Evolutionary conservation across 2,329 filamentous ascomycete genomes (phyloP).

Genomic region (Parasarocladium wereldwijsianum): DNA sequence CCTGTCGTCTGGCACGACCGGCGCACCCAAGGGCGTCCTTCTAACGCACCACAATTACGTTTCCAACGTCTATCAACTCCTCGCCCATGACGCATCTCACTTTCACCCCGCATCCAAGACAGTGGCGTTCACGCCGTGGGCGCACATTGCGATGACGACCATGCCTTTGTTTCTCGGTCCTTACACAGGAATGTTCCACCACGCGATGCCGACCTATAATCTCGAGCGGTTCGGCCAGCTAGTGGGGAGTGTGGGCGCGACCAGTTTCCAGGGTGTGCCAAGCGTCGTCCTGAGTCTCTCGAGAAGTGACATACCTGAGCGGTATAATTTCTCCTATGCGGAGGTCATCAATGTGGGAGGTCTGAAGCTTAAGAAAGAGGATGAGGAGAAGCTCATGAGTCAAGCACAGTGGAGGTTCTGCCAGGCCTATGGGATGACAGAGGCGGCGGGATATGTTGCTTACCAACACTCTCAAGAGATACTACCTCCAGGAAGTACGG

Average conservation of each 20-base stretch:
- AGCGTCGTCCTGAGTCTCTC: conserved; percentile 22
- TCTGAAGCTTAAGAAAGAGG: conserved; percentile 17
- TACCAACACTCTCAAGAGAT: conserved; percentile 20
- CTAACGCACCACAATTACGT: conserved; percentile 62
- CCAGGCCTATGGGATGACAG: conserved; percentile 30
- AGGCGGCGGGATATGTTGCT: conserved; percentile 26
- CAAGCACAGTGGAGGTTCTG: conserved; percentile 22
- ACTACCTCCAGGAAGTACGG: conserved; percentile 18
- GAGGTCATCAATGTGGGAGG: conserved; percentile 22
- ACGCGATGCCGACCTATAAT: conserved; percentile 25
- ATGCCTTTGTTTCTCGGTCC: conserved; percentile 27
- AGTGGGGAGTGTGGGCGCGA: conserved; percentile 20
- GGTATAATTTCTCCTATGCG: conserved; percentile 21
- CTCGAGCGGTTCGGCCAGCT: conserved; percentile 19
- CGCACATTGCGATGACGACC: conserved; percentile 28
- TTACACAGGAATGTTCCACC: conserved; percentile 27
- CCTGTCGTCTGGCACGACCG: conserved; percentile 50
- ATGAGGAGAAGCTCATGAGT: conserved; percentile 15
- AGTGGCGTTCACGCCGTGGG: conserved; percentile 27
- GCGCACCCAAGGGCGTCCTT: conserved; percentile 68
- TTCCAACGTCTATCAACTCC: conserved; percentile 39
- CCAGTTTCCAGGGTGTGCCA: conserved; percentile 23
- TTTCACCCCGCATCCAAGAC: conserved; percentile 19
- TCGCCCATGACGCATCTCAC: conserved; percentile 18
- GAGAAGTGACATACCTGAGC: conserved; percentile 18